These are phyloP conservation scores for Cladophialophora psammophila DNA, from an alignment of 2,329 filamentous ascomycete species.

Conservation along the genomic window DNA sequence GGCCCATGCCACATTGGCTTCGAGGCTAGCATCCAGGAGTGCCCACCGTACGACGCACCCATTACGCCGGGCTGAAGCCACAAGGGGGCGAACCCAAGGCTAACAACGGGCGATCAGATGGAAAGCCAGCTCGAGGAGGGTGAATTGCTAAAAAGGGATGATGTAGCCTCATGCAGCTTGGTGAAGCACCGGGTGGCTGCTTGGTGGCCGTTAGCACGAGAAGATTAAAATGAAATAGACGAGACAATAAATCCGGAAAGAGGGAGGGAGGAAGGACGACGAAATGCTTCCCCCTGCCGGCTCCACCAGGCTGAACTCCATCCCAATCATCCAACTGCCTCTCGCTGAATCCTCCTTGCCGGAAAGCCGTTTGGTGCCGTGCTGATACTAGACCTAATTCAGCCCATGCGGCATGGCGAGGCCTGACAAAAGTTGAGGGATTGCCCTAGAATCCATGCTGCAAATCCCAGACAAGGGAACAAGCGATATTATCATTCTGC, in stretches of 20 bases:
- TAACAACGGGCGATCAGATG: slow-evolving; percentile 21
- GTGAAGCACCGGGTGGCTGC: slow-evolving; percentile 1
- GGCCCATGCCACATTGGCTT: slow-evolving; percentile 13
- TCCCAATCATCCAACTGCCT: neutral
- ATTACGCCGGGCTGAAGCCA: slow-evolving; percentile 29
- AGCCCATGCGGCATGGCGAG: neutral
- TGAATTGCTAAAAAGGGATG: neutral
- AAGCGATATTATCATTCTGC: slow-evolving; percentile 2
- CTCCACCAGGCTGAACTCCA: neutral
- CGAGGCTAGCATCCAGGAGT: neutral
- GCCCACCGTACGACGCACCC: slow-evolving; percentile 8
- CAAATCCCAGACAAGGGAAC: neutral
- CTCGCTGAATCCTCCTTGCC: neutral
- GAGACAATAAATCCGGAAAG: too few species aligned
- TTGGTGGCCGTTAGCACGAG: neutral
- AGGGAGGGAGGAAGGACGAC: too few species aligned
- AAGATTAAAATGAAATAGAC: too few species aligned
- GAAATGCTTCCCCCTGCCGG: too few species aligned
- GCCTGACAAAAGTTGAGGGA: neutral
- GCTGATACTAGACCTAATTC: neutral
- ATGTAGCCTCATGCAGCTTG: slow-evolving; percentile 2
- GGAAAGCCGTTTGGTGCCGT: neutral
- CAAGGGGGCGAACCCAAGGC: slow-evolving; percentile 15
- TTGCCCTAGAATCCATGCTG: neutral
- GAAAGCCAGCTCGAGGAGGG: neutral